Evolutionary conservation across 805 yeast species (phyloP).

Genomic region (Starmerella tilneyi): DNA sequence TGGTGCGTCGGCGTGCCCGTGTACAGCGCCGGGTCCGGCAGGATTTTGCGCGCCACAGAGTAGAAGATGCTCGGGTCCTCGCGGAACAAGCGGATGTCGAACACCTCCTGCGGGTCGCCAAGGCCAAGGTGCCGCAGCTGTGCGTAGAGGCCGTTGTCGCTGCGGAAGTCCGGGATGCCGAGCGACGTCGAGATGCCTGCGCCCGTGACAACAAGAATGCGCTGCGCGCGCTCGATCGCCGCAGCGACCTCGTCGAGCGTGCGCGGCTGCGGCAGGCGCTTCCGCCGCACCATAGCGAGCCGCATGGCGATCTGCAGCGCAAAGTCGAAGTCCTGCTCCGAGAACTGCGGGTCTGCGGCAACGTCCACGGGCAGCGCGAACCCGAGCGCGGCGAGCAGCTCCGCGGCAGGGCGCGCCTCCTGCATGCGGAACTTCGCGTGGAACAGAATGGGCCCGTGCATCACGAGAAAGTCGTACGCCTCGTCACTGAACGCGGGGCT

Average conservation of each 20-base stretch:
- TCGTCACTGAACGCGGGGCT: slow-evolving; percentile 38
- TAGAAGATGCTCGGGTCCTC: slow-evolving; percentile 73
- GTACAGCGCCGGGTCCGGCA: slow-evolving; percentile 50
- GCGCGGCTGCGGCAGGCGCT: slow-evolving; percentile 23
- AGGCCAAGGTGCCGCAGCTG: slow-evolving; percentile 57
- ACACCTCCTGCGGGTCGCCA: slow-evolving; percentile 84
- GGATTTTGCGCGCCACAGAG: slow-evolving; percentile 72
- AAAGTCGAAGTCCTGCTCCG: slow-evolving; percentile 20
- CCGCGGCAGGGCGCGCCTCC: slow-evolving; percentile 34
- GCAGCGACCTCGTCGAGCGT: slow-evolving; percentile 50
- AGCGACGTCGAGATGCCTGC: slow-evolving; percentile 87
- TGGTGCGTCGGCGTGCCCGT: slow-evolving; percentile 66
- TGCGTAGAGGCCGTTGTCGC: slow-evolving; percentile 75
- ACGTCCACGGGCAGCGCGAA: slow-evolving; percentile 34
- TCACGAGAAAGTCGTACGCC: slow-evolving; percentile 47
- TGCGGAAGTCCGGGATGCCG: slow-evolving; percentile 88
- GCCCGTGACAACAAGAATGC: slow-evolving; percentile 70
- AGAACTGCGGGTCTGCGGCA: slow-evolving; percentile 16
- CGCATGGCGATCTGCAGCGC: slow-evolving; percentile 25
- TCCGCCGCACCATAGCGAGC: slow-evolving; percentile 19
- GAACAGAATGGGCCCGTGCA: slow-evolving; percentile 50
- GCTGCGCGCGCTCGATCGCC: slow-evolving; percentile 45
- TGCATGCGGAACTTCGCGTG: slow-evolving; percentile 52
- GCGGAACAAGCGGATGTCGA: slow-evolving; percentile 59
- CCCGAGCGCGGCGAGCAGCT: slow-evolving; percentile 54